phyloP scores from a whole-genome alignment of 2,329 filamentous ascomycete species.

The Neoarthrinium moseri region DNA sequence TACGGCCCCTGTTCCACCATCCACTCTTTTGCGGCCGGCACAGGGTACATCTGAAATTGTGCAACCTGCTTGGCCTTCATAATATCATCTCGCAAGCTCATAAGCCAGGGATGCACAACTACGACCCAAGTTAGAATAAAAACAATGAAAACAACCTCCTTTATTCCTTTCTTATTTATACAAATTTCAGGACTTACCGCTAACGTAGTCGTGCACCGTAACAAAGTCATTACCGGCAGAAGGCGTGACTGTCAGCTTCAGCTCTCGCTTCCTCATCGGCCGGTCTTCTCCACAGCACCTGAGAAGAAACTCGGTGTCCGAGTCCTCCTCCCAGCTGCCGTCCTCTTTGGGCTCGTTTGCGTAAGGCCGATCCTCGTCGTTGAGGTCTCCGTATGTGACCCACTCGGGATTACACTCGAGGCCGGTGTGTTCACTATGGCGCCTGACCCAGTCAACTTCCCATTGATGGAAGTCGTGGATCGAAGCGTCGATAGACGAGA shows the following conservation, averaged over 20 bases:
- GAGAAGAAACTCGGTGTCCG: constrained; percentile 18
- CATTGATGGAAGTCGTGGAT: constrained; percentile 22
- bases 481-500: constrained; percentile 22
- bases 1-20: not conserved
- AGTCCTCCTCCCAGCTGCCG: constrained; percentile 12
- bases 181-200: constrained; percentile 15
- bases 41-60: not conserved
- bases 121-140: constrained; percentile 11
- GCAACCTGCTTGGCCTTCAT: not conserved
- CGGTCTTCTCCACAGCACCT: constrained; percentile 23
- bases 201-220: constrained; percentile 23
- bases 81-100: not conserved
- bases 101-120: constrained; percentile 25
- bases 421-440: constrained; percentile 18
- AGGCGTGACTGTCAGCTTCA: constrained; percentile 20
- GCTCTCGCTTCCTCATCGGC: constrained; percentile 17
- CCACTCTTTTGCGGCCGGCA: not conserved
- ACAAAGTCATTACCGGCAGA: constrained; percentile 20
- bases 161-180: no score
- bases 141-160: no score
- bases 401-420: not conserved
- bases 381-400: constrained; percentile 1
- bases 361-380: constrained; percentile 1
- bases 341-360: not conserved
- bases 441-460: constrained; percentile 20